A percentile compares a stretch with the other conserved stretches of the same genome.
Evolutionary conservation across 805 yeast genomes (phyloP).

Genomic region (Saccharomycopsis sp.): DNA sequence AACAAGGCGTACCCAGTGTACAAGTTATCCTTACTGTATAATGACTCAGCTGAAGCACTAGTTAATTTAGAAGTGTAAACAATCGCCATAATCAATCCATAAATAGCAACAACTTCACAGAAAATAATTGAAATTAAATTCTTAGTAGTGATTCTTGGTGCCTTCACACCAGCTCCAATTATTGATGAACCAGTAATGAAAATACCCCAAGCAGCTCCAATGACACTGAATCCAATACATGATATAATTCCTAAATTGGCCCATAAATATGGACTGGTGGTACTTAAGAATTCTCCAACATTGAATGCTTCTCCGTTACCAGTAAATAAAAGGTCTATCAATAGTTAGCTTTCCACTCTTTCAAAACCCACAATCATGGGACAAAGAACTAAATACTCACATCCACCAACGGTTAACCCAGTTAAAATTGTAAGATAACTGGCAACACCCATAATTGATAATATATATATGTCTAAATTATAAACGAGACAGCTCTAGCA

Average conservation of each 20-base stretch:
- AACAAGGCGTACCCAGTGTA: slow-evolving; percentile 93
- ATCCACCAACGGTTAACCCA: not conserved
- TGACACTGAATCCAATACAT: slow-evolving; percentile 90
- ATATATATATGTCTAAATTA: too few relatives aligned
- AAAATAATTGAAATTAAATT: slow-evolving; percentile 93
- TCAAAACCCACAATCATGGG: not conserved
- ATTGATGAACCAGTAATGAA: slow-evolving; percentile 92
- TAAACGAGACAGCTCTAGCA: too few relatives aligned
- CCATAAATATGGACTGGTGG: slow-evolving; percentile 96
- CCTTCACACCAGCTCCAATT: slow-evolving; percentile 96
- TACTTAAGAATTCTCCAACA: slow-evolving; percentile 77
- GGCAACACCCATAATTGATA: not conserved
- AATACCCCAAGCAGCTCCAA: slow-evolving; percentile 99
- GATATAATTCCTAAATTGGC: slow-evolving; percentile 82
- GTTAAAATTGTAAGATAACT: not conserved
- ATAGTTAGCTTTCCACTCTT: not conserved
- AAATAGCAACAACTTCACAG: slow-evolving; percentile 98
- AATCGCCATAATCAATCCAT: slow-evolving; percentile 95
- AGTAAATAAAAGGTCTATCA: slow-evolving; percentile 62
- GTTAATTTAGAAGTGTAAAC: slow-evolving; percentile 87
- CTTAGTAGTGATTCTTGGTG: slow-evolving; percentile 96
- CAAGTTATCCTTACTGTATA: slow-evolving; percentile 75
- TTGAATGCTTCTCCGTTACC: slow-evolving; percentile 91
- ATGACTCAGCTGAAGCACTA: slow-evolving; percentile 51
- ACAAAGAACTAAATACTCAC: not conserved